Evolutionary conservation across 2,329 filamentous ascomycete species (phyloP).

Genomic region (Ustilaginoidea virens): DNA sequence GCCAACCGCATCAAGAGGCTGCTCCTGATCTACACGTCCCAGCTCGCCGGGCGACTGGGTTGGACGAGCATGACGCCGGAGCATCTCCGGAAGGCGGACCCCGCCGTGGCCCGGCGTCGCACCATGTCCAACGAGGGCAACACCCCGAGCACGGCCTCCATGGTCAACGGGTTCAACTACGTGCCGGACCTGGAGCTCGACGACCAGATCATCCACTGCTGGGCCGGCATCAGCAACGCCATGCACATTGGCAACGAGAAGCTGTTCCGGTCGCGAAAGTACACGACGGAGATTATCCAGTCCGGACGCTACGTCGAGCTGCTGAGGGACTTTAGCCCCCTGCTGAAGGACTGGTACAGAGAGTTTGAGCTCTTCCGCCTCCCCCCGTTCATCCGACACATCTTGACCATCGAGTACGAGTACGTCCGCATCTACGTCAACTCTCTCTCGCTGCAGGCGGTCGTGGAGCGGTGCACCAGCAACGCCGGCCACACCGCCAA

Average conservation of each 20-base stretch:
- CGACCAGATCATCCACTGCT: constrained; percentile 67
- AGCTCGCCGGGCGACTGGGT: constrained; percentile 82
- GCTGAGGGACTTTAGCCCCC: constrained; percentile 66
- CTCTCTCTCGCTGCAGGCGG: constrained; percentile 82
- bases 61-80: constrained; percentile 88
- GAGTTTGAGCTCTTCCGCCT: constrained; percentile 68
- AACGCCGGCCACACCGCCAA: constrained; percentile 40
- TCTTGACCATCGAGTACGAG: constrained; percentile 87
- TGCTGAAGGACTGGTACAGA: constrained; percentile 62
- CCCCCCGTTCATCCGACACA: constrained; percentile 51
- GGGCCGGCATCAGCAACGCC: constrained; percentile 82
- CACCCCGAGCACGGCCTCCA: constrained; percentile 44
- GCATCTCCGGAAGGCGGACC: constrained; percentile 41
- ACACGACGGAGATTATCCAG: constrained; percentile 79
- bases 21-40: constrained; percentile 79
- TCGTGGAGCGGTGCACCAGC: constrained; percentile 81
- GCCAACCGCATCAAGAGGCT: constrained; percentile 72
- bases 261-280: constrained; percentile 73
- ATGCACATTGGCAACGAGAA: constrained; percentile 86
- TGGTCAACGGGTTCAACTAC: constrained; percentile 47
- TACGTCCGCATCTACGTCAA: constrained; percentile 93
- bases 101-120: constrained; percentile 35
- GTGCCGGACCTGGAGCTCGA: constrained; percentile 52
- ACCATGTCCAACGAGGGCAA: constrained; percentile 37
- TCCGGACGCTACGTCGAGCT: constrained; percentile 70